Conservation (phyloP, 208 protist genomes). For the Leishmania martiniquensis region DNA sequence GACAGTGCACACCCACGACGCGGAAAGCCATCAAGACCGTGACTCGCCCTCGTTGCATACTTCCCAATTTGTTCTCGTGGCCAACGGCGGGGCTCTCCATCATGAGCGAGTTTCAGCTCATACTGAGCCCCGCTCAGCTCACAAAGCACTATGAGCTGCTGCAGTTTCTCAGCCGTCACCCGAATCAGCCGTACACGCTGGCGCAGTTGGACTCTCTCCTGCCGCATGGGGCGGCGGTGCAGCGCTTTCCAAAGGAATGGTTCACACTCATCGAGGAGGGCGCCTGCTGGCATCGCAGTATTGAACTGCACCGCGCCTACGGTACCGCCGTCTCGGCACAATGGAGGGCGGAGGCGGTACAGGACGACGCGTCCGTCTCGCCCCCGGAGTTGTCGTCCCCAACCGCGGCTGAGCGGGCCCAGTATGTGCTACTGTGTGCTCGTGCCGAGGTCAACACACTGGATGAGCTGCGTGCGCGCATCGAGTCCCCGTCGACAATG, state of each 20-base stretch:
- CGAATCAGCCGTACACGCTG: slow-evolving; percentile 71
- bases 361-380: slow-evolving; percentile 2
- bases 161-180: slow-evolving; percentile 71
- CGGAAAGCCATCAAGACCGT: background rate
- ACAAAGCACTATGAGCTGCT: slow-evolving; percentile 88
- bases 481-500: slow-evolving; percentile 59
- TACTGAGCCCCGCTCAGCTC: slow-evolving; percentile 74
- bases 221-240: slow-evolving; percentile 72
- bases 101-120: slow-evolving; percentile 77
- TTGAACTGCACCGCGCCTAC: slow-evolving; percentile 51
- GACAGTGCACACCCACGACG: background rate
- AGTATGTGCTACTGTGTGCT: slow-evolving; percentile 56
- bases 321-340: background rate
- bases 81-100: background rate
- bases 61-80: background rate
- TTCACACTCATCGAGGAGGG: slow-evolving; percentile 59
- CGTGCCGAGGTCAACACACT: slow-evolving; percentile 54
- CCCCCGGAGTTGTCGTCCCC: background rate
- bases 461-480: slow-evolving; percentile 48
- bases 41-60: background rate
- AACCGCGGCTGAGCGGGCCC: slow-evolving; percentile 14
- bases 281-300: slow-evolving; percentile 60
- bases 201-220: slow-evolving; percentile 83
- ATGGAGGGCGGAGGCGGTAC: background rate
- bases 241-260: slow-evolving; percentile 83